phyloP scores from a whole-genome alignment of 2,329 filamentous ascomycete species.

The Clarireedia sp. region DNA sequence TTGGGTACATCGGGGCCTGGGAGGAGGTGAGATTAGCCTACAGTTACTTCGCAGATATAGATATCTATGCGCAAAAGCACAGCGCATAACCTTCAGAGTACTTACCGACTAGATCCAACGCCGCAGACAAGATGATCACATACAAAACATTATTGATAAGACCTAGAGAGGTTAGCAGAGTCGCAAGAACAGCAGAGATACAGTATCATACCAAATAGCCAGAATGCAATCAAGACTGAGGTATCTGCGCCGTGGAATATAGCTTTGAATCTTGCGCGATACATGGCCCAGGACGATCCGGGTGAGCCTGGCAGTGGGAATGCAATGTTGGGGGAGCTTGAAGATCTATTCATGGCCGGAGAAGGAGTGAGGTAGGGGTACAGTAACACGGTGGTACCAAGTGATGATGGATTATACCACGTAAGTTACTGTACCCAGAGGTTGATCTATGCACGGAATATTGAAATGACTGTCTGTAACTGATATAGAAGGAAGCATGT shows the following conservation, averaged over 20 bases:
- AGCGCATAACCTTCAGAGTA: neutral
- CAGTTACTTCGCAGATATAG: neutral
- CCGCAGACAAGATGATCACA: constrained; percentile 90
- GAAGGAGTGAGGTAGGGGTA: neutral
- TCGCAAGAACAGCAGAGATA: neutral
- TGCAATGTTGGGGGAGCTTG: constrained; percentile 28
- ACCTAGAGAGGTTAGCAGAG: constrained; percentile 41
- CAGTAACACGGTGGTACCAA: neutral
- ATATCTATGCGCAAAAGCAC: neutral
- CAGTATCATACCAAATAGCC: constrained; percentile 81
- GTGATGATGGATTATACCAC: too few relatives aligned
- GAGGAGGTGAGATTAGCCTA: neutral
- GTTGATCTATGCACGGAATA: too few relatives aligned
- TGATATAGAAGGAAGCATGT: too few relatives aligned
- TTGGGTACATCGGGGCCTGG: constrained; percentile 68
- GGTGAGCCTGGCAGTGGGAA: constrained; percentile 52
- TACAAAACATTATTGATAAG: constrained; percentile 97
- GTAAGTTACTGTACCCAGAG: too few relatives aligned
- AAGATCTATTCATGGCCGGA: constrained; percentile 19
- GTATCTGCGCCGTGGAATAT: constrained; percentile 61
- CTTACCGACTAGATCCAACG: constrained; percentile 76
- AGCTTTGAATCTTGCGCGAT: constrained; percentile 54
- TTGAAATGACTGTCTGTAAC: too few relatives aligned
- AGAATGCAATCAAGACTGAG: constrained; percentile 73
- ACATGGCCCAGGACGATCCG: constrained; percentile 64